Evolutionary conservation across 108 stramenopile genomes (phyloP), one percentile per base, ranked within the genome.

Genomic region (Aurantiochytrium sp.): DNA sequence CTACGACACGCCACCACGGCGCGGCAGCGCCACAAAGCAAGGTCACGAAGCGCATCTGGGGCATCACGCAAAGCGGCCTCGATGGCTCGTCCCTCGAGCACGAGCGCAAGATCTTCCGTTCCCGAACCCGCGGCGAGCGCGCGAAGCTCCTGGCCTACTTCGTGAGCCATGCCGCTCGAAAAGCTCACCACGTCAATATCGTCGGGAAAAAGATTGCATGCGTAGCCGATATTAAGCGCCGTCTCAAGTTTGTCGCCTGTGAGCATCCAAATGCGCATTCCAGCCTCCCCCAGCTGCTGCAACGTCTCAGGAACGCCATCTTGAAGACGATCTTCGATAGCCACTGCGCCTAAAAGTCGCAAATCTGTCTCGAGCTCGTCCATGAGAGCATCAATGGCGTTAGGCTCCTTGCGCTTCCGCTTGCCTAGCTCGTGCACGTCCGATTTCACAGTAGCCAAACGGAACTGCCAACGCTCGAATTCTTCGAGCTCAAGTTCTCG

Each of bases 171-270:
- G 19, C 10, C 89, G 60, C 18, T 47, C 42, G 87, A 10, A 5
- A 92, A 71, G 87, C 92, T 89, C 89, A 92, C 88, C 19, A 93
- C 8, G 4, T 58, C 53, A 72, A 91, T 87, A 25, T 92, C 89
- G 51, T 90, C 60, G 18, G 59, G 60, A 44, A 93, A 72, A 72
- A 93, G 89, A 19, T 90, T 72, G 58, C 91, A 92, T 5, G 93
- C 91, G 44, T 76, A 14, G 5, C 93, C 94, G 49, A 94, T 94
- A 89, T 94, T 94, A 87, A 93, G 92, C 14, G 94, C 93, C 21
- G 94, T 94, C 91, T 93, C 94, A 59, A 91, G 60, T 58, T 94
- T 94, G 88, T 94, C 94, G 12, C 94, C 94, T 5, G 94, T 94
- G 6, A 94, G 90, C 73, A 94, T 92, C 93, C 93, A 94, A 44